Conservation (phyloP, 2,329 filamentous ascomycete species). For the Sclerotinia minor region DNA sequence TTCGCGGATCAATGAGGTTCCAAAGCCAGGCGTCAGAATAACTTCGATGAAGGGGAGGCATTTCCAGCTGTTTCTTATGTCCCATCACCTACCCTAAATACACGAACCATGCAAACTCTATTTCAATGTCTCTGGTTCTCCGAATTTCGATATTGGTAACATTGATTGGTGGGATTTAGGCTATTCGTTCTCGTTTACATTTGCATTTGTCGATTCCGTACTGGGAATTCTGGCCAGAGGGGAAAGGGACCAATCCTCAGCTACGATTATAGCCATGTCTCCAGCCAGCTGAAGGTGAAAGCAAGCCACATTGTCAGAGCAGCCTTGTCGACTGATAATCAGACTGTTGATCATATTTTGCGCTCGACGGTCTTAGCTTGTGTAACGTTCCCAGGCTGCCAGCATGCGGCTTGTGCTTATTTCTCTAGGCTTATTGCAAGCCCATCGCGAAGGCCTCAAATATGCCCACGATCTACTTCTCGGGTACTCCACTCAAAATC, state of each 20-base stretch:
- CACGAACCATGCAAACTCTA: not conserved
- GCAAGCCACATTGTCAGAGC: not conserved
- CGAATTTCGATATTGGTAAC: not conserved
- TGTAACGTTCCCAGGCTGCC: not conserved
- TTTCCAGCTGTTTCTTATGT: not conserved
- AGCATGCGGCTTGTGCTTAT: constrained; percentile 1
- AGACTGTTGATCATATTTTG: not conserved
- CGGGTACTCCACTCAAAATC: not conserved
- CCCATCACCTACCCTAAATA: not conserved
- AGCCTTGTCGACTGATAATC: not conserved
- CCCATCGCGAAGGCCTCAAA: not conserved
- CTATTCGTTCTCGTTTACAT: not conserved
- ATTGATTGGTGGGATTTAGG: not conserved
- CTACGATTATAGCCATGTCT: not conserved
- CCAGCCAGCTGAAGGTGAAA: constrained; percentile 2
- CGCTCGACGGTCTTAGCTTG: not conserved
- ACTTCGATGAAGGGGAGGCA: not conserved
- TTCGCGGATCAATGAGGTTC: not conserved
- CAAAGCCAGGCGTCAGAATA: not conserved
- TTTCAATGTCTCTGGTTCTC: not conserved
- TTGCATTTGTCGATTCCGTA: not conserved
- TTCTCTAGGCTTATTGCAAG: constrained; percentile 3
- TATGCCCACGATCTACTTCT: not conserved
- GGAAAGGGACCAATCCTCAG: not conserved
- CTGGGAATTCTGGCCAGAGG: not conserved